Percentiles rank a stretch among this genome's conserved stretches.
Evolutionary conservation across 2,329 filamentous ascomycete species (phyloP).

Genomic region (Neopestalotiopsis rosae): DNA sequence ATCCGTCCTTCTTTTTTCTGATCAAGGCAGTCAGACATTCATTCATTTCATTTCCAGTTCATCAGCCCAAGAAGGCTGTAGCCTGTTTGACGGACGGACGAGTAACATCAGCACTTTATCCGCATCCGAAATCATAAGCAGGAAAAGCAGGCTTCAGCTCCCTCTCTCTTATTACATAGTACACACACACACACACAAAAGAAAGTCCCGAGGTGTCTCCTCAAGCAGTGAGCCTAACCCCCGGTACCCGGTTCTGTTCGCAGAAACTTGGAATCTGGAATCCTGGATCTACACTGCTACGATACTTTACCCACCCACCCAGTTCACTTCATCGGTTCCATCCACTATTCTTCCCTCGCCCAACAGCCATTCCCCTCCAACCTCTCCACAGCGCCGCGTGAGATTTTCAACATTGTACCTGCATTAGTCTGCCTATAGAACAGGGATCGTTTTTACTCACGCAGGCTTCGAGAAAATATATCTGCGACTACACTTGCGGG

Average conservation of each 20-base stretch:
- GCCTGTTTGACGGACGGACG: background rate
- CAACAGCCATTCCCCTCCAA: background rate
- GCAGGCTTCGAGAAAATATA: conserved; percentile 14
- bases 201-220: too few species aligned
- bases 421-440: conserved; percentile 21
- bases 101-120: background rate
- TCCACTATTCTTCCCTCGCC: background rate
- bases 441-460: conserved; percentile 13
- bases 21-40: background rate
- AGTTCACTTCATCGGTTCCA: background rate
- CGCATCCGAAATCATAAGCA: background rate
- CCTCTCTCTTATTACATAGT: too few species aligned
- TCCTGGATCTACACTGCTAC: background rate
- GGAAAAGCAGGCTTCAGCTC: too few species aligned
- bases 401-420: conserved; percentile 17
- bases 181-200: too few species aligned
- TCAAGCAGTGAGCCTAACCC: background rate
- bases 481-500: conserved; percentile 12
- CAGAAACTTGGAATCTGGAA: conserved; percentile 1
- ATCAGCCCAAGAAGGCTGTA: background rate
- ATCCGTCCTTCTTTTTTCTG: background rate
- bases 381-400: conserved; percentile 9
- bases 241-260: background rate
- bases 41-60: background rate
- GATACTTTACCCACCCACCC: background rate